These are phyloP conservation scores for Syzygium grande DNA, from an alignment of 345 rosid species.

Conservation along the genomic window DNA sequence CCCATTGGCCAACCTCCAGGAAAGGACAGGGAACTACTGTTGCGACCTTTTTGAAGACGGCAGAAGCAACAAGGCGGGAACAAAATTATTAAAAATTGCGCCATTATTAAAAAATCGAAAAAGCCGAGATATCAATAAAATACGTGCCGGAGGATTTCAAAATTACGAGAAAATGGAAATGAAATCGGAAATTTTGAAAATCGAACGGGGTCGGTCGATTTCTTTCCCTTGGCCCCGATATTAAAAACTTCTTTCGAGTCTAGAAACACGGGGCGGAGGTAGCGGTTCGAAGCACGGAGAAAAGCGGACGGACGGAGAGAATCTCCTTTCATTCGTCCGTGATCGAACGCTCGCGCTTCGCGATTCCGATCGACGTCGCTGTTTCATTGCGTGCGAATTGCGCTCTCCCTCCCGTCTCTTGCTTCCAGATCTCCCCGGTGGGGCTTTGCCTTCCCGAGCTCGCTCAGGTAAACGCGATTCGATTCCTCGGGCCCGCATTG, in stretches of 20 bases:
- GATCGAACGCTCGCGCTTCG: neutral
- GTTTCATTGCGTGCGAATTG: neutral
- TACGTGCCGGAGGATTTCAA: neutral
- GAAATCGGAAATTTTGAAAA: neutral
- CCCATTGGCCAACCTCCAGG: neutral
- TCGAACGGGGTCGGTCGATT: neutral
- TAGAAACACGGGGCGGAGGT: neutral
- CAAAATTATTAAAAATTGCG: no score
- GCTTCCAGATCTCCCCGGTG: neutral
- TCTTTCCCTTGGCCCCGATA: neutral
- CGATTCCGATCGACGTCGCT: neutral
- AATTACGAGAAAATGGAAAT: neutral
- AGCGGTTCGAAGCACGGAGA: neutral
- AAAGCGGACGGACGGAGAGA: neutral
- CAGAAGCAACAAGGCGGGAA: constrained; percentile 22
- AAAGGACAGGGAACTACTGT: neutral
- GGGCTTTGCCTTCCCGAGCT: neutral
- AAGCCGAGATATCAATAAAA: no score
- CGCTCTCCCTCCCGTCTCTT: neutral
- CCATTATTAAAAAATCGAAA: neutral
- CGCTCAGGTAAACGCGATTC: neutral
- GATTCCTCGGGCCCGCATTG: neutral
- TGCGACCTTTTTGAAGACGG: neutral
- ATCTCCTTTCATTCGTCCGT: neutral
- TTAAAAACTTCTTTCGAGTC: neutral